Percentiles rank a stretch among this genome's conserved stretches.
phyloP scores from a whole-genome alignment of 345 rosid genomes.

The Tarenaya hassleriana region DNA sequence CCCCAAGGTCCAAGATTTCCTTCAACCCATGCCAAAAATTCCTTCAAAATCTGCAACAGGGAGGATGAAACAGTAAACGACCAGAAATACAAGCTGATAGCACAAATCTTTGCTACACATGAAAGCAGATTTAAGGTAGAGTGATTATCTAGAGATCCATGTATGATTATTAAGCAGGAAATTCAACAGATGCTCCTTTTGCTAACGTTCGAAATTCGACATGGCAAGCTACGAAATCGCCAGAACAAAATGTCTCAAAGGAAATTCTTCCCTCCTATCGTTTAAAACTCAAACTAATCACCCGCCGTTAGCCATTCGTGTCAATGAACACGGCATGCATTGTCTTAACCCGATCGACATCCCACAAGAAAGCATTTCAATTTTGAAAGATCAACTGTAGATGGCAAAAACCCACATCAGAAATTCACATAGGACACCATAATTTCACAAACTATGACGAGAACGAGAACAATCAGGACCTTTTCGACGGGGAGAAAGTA shows the following conservation, averaged over 20 bases:
- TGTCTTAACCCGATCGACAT: not conserved
- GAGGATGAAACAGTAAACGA: slow-evolving; percentile 17
- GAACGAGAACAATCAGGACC: slow-evolving; percentile 29
- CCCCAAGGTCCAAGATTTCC: slow-evolving; percentile 97
- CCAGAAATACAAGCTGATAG: not conserved
- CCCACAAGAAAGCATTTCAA: slow-evolving; percentile 7
- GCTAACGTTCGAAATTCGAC: not conserved
- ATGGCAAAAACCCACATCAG: slow-evolving; percentile 13
- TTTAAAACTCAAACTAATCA: too few species aligned
- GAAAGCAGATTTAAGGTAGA: slow-evolving; percentile 1
- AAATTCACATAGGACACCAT: slow-evolving; percentile 13
- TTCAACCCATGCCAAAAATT: slow-evolving; percentile 91
- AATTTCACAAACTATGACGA: not conserved
- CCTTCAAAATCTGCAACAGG: slow-evolving; percentile 71
- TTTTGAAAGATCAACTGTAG: slow-evolving; percentile 9
- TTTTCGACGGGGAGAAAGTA: slow-evolving; percentile 89
- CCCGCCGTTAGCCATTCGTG: too few species aligned
- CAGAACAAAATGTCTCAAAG: not conserved
- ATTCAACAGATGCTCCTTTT: slow-evolving; percentile 1
- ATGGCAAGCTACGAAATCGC: not conserved
- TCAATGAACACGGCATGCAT: not conserved
- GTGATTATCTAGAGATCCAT: slow-evolving; percentile 5
- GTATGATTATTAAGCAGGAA: not conserved
- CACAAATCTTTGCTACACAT: slow-evolving; percentile 1
- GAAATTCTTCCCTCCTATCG: not conserved